phyloP scores from a whole-genome alignment of 2,329 filamentous ascomycete species.

The Stylonectria norvegica region DNA sequence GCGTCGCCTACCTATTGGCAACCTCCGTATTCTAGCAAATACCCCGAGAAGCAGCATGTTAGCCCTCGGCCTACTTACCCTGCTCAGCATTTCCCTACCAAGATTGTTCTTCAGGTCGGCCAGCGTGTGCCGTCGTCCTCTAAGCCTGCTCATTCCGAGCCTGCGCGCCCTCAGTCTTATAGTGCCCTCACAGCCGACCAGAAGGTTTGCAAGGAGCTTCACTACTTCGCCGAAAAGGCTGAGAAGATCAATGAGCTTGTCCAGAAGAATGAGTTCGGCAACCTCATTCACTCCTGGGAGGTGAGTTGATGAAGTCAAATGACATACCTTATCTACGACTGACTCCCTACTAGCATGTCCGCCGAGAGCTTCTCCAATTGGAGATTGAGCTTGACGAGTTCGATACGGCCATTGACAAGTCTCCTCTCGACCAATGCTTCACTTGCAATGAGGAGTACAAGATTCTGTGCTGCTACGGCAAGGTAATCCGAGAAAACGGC shows the following conservation, averaged over 20 bases:
- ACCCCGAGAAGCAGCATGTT: too few species aligned
- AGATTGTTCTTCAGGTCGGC: too few species aligned
- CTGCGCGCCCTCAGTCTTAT: too few species aligned
- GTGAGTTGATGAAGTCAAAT: constrained; percentile 15
- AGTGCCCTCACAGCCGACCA: constrained; percentile 18
- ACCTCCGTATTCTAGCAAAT: too few species aligned
- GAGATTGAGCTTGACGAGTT: constrained; percentile 27
- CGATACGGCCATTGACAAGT: constrained; percentile 26
- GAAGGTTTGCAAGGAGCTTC: constrained; percentile 24
- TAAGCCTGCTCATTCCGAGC: too few species aligned
- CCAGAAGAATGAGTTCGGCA: constrained; percentile 16
- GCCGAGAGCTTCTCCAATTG: constrained; percentile 23
- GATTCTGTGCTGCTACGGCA: constrained; percentile 26
- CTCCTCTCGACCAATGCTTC: constrained; percentile 24
- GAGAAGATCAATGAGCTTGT: constrained; percentile 21
- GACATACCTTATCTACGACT: constrained; percentile 6
- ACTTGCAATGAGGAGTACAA: constrained; percentile 21
- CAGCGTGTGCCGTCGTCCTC: too few species aligned
- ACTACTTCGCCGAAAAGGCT: constrained; percentile 20
- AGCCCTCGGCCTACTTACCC: too few species aligned
- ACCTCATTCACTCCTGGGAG: constrained; percentile 25
- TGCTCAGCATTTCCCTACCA: too few species aligned
- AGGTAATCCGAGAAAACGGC: constrained; percentile 7
- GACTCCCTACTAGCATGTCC: constrained; percentile 16
- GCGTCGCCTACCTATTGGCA: too few species aligned